phyloP scores from a whole-genome alignment of 495 filamentous ascomycete species.

The Thozetella sp. region DNA sequence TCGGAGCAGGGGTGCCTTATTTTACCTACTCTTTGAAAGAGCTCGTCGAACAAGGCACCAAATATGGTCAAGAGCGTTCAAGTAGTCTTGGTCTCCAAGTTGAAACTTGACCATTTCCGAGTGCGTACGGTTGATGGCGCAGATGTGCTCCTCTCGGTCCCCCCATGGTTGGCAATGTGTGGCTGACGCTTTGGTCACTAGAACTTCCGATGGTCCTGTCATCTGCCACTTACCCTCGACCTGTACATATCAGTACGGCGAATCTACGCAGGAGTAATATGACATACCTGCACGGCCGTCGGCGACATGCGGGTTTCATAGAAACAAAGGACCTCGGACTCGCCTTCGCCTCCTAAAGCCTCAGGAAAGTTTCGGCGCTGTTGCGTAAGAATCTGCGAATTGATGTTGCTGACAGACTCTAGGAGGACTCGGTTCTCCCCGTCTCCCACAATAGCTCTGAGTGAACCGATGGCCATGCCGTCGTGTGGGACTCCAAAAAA shows the following conservation, averaged over 20 bases:
- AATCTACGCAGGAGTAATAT: background rate
- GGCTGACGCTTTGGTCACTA: slow-evolving; percentile 13
- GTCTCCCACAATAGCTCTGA: slow-evolving; percentile 10
- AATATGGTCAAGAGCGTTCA: slow-evolving; percentile 7
- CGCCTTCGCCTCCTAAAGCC: background rate
- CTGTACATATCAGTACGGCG: background rate
- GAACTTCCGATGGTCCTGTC: slow-evolving; percentile 5
- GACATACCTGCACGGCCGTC: background rate
- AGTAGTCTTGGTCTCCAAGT: slow-evolving; percentile 10
- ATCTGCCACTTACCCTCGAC: slow-evolving; percentile 11
- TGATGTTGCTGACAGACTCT: slow-evolving; percentile 4
- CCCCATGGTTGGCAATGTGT: slow-evolving; percentile 13
- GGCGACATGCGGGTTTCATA: background rate
- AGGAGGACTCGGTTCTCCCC: slow-evolving; percentile 5
- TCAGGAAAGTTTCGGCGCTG: slow-evolving; percentile 4
- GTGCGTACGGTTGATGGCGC: slow-evolving; percentile 10
- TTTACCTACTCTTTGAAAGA: too few relatives aligned
- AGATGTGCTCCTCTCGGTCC: slow-evolving; percentile 12
- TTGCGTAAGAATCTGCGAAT: slow-evolving; percentile 6
- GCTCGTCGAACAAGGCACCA: too few relatives aligned
- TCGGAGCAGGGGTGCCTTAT: too few relatives aligned
- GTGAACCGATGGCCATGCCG: slow-evolving; percentile 9
- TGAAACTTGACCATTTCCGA: slow-evolving; percentile 16
- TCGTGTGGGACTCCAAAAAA: slow-evolving; percentile 10
- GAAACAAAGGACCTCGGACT: background rate